Percentiles rank a stretch among this genome's conserved stretches.
Evolutionary conservation across 768 basidiomycete genomes (phyloP).

Genomic region (Lanmaoa pseudosensibilis): DNA sequence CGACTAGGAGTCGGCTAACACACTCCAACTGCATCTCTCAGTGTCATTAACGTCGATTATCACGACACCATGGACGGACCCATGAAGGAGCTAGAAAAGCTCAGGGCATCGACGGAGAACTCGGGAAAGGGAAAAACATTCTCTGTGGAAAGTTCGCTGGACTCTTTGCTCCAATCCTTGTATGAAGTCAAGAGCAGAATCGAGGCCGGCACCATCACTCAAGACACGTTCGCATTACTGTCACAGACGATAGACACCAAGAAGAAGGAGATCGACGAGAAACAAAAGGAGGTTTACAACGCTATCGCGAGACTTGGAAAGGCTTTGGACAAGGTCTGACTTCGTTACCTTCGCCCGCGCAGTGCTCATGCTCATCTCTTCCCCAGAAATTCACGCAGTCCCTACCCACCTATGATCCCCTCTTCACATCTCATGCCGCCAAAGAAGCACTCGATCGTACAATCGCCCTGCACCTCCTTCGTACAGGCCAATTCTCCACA

Average conservation of each 20-base stretch:
- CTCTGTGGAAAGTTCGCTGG: conserved; percentile 59
- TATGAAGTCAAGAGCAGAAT: conserved; percentile 54
- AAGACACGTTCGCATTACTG: conserved; percentile 50
- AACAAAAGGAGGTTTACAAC: conserved; percentile 85
- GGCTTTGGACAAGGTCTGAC: conserved; percentile 82
- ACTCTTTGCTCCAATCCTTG: conserved; percentile 60
- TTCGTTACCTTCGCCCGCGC: not conserved
- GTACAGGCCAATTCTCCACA: conserved; percentile 78
- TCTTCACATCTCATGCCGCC: conserved; percentile 64
- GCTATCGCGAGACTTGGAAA: conserved; percentile 80
- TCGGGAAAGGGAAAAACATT: conserved; percentile 51
- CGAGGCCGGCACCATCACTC: conserved; percentile 46
- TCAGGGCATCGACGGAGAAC: conserved; percentile 59
- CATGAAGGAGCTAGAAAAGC: conserved; percentile 76
- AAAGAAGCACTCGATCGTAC: conserved; percentile 63
- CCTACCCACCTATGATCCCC: conserved; percentile 63
- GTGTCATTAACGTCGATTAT: not conserved
- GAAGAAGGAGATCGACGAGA: conserved; percentile 86
- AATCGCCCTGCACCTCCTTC: conserved; percentile 72
- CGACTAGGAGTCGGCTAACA: not conserved
- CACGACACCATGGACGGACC: conserved; percentile 60
- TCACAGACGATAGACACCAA: conserved; percentile 59
- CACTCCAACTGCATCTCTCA: not conserved
- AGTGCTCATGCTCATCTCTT: conserved; percentile 7
- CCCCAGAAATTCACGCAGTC: conserved; percentile 58